A percentile compares a stretch with the other conserved stretches of the same genome.
phyloP scores from a whole-genome alignment of 2,329 filamentous ascomycete genomes.

The Hypoxylon sp. region DNA sequence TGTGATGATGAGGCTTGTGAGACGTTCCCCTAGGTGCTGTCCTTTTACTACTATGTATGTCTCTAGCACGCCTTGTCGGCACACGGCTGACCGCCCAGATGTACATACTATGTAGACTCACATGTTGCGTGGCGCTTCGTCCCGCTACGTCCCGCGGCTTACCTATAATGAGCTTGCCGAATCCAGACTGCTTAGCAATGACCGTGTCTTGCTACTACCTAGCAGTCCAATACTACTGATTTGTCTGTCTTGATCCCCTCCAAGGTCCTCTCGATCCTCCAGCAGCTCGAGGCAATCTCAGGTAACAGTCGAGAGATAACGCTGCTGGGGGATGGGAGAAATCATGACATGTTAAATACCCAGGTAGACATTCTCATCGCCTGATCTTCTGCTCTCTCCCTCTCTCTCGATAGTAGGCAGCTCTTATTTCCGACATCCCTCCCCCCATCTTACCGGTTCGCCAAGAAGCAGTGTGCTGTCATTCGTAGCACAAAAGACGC shows the following conservation, averaged over 20 bases:
- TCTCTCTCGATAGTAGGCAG: not conserved
- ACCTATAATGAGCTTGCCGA: conserved; percentile 7
- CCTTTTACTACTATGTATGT: too few species aligned
- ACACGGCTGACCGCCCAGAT: conserved; percentile 11
- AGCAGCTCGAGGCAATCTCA: too few species aligned
- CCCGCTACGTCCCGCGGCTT: conserved; percentile 28
- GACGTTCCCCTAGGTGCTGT: too few species aligned
- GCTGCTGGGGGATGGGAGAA: conserved; percentile 10
- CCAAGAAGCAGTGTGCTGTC: conserved; percentile 29
- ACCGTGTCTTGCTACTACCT: conserved; percentile 8
- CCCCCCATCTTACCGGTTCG: conserved; percentile 24
- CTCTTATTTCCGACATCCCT: conserved; percentile 32
- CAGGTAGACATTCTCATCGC: conserved; percentile 16
- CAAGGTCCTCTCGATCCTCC: too few species aligned
- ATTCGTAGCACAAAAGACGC: not conserved
- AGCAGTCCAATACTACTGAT: conserved; percentile 27
- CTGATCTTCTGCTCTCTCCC: conserved; percentile 21
- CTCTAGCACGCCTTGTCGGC: too few species aligned
- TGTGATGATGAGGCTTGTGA: too few species aligned
- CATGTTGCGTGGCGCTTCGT: conserved; percentile 28
- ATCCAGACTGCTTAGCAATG: conserved; percentile 15
- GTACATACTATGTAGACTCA: too few species aligned
- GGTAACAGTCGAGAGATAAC: too few species aligned
- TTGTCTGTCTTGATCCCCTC: too few species aligned
- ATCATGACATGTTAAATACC: conserved; percentile 16